Evolutionary conservation across 2,329 filamentous ascomycete genomes (phyloP), one percentile per base, ranked within the genome.

Genomic region (Aspergillus thermomutatus): DNA sequence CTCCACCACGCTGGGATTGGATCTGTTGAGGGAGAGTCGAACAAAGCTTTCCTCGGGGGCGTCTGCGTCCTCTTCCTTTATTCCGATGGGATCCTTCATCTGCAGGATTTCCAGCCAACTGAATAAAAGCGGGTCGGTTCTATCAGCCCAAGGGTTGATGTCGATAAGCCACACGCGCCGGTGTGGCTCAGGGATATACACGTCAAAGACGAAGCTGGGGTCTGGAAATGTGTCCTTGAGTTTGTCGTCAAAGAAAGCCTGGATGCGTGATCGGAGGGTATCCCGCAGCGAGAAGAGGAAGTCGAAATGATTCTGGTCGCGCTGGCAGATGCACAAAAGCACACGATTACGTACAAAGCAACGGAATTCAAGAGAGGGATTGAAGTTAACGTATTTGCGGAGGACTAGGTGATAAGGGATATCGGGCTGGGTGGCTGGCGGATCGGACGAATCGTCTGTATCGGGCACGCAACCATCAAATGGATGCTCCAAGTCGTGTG

Each of bases 331-430:
- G 58, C 87, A 92, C 43, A 99, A 82, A 17, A 99, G 81, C 53
- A 84, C 85, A 10, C 91, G 82, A 56, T 92, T 82, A 66, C 93
- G 90, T 41, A 97, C 94, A 69, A 97, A 99, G 72, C 92, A 97
- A 25, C 94, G 85, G 75, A 99, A 99, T 72, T 99, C 94, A 57
- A 97, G 85, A 0, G 91, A 89, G 0, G 92, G 91, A 71, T 97
- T 94, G 54, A 94, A 87, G 60, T 87, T 87, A 75, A 96, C 90
- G 75, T 90, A 93, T 71, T 95, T 91, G 34, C 94, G 86, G 9
- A 99, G 83, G 2, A 97, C 88, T 1, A 99, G 85, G 56, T 92
- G 82, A 54, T 92, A 94, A 4, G 84, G 82, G 62, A 94, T 89
- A 2, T 76, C 68, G 3, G 73, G 66, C 10, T 66, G 53, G 9